Conservation (phyloP, 2,329 filamentous ascomycete genomes). For the Fusarium transvaalense region DNA sequence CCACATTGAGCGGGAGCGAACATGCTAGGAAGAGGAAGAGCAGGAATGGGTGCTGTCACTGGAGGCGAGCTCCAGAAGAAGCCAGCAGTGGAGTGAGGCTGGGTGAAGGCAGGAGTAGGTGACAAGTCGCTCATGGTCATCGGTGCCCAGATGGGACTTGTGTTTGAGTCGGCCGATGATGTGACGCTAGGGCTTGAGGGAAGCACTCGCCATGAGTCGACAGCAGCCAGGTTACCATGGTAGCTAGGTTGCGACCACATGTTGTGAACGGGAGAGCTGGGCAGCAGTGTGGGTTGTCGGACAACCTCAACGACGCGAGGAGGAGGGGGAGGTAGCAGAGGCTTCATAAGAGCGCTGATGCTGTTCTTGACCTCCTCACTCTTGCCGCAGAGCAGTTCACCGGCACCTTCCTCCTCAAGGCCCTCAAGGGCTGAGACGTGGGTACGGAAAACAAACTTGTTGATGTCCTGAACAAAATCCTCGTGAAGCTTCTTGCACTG, state of each 20-base stretch:
- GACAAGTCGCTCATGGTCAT: slow-evolving; percentile 83
- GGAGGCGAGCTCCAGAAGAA: slow-evolving; percentile 86
- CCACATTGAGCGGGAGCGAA: slow-evolving; percentile 83
- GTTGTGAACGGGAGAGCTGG: slow-evolving; percentile 80
- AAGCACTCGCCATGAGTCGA: slow-evolving; percentile 91
- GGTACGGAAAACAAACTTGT: slow-evolving; percentile 96
- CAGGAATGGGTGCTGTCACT: slow-evolving; percentile 78
- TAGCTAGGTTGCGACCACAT: slow-evolving; percentile 85
- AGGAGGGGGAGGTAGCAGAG: slow-evolving; percentile 86
- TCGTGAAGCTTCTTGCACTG: slow-evolving; percentile 98
- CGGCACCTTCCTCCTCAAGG: slow-evolving; percentile 94
- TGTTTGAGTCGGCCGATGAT: slow-evolving; percentile 77
- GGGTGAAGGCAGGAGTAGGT: slow-evolving; percentile 81
- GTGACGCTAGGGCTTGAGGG: slow-evolving; percentile 88
- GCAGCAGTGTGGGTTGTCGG: slow-evolving; percentile 85
- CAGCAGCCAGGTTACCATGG: slow-evolving; percentile 72
- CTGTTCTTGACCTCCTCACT: slow-evolving; percentile 93
- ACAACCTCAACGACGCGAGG: slow-evolving; percentile 91
- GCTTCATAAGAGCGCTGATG: slow-evolving; percentile 87
- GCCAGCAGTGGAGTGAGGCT: slow-evolving; percentile 77
- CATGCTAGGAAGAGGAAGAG: slow-evolving; percentile 87
- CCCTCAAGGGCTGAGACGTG: slow-evolving; percentile 91
- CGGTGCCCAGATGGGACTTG: slow-evolving; percentile 81
- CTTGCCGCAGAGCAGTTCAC: slow-evolving; percentile 90
- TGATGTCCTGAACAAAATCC: slow-evolving; percentile 94